phyloP scores from a whole-genome alignment of 2,329 filamentous ascomycete species.

The Neonectria sp. region DNA sequence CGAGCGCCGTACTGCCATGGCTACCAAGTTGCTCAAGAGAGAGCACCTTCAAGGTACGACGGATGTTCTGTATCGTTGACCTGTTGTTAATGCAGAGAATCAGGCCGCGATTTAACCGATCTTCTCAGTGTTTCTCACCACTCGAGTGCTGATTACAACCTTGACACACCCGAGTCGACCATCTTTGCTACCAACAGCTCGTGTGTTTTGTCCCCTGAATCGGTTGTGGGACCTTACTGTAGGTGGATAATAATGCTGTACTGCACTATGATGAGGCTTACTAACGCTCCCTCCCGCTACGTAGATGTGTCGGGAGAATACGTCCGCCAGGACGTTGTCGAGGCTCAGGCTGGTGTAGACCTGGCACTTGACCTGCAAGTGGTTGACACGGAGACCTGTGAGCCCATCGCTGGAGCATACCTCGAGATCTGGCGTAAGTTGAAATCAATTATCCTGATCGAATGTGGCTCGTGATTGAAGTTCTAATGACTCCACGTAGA shows the following conservation, averaged over 20 bases:
- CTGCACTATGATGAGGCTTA: too few relatives aligned
- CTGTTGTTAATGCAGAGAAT: background rate
- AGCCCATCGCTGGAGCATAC: constrained; percentile 13
- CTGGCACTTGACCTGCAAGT: constrained; percentile 22
- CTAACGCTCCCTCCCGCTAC: background rate
- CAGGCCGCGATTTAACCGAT: constrained; percentile 11
- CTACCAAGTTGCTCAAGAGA: constrained; percentile 17
- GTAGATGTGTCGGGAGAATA: constrained; percentile 22
- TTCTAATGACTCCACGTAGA: constrained; percentile 2
- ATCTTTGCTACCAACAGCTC: constrained; percentile 24
- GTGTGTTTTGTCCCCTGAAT: constrained; percentile 18
- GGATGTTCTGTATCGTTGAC: background rate
- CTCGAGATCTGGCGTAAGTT: constrained; percentile 27
- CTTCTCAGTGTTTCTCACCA: constrained; percentile 18
- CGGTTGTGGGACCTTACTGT: constrained; percentile 19
- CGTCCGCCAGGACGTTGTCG: constrained; percentile 19
- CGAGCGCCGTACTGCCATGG: constrained; percentile 17
- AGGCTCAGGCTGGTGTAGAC: constrained; percentile 8
- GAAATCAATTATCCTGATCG: too few relatives aligned
- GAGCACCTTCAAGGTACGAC: constrained; percentile 15
- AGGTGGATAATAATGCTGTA: background rate
- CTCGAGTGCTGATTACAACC: constrained; percentile 6
- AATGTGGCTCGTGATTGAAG: too few relatives aligned
- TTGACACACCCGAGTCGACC: constrained; percentile 18
- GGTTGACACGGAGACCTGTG: constrained; percentile 17